Percentiles rank a stretch among this genome's conserved stretches.
These are phyloP conservation scores for Ustanciosporium gigantosporum DNA, from an alignment of 1,284 basidiomycete genomes.

Conservation along the genomic window DNA sequence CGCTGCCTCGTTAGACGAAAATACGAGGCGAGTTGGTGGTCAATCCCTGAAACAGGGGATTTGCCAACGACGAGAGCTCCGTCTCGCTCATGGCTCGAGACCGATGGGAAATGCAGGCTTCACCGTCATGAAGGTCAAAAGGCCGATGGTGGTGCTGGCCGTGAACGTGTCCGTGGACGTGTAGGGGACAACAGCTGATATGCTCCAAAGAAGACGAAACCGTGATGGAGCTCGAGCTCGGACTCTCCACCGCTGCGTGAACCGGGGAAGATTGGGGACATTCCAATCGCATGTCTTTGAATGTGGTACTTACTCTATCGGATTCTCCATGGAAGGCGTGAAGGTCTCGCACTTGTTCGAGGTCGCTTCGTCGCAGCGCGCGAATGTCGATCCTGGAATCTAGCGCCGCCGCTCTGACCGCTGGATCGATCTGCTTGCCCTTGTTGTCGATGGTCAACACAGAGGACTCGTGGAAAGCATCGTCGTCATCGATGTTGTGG, in stretches of 20 bases:
- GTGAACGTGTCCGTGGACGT: too few species aligned
- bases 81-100: too few species aligned
- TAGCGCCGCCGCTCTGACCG: conserved; percentile 45
- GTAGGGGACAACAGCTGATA: too few species aligned
- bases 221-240: too few species aligned
- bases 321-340: conserved; percentile 54
- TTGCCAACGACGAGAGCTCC: too few species aligned
- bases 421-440: conserved; percentile 19
- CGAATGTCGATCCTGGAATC: conserved; percentile 51
- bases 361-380: conserved; percentile 38
- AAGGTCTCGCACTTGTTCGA: conserved; percentile 55
- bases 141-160: too few species aligned
- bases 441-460: neutral
- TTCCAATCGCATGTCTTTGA: conserved; percentile 7
- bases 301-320: conserved; percentile 46
- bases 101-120: too few species aligned
- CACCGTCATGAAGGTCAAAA: too few species aligned
- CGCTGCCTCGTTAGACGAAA: too few species aligned
- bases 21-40: neutral
- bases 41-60: neutral
- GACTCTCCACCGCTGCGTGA: conserved; percentile 25
- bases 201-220: neutral
- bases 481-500: conserved; percentile 1
- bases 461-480: conserved; percentile 9
- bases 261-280: conserved; percentile 19